Conservation (phyloP, 2,329 filamentous ascomycete species). For the Talaromyces albobiverticillius region DNA sequence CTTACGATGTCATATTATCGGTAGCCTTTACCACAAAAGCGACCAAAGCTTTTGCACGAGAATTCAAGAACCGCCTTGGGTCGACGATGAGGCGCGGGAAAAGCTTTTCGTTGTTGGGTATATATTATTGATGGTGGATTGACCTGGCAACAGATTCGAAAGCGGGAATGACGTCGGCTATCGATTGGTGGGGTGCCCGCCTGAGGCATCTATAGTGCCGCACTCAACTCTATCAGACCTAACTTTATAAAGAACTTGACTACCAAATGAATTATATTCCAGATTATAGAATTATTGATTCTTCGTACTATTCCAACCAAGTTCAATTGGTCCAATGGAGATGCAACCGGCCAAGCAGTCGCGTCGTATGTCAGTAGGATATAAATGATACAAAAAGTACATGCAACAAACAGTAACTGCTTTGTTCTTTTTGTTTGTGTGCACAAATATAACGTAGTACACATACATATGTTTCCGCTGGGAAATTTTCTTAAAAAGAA, state of each 20-base stretch:
- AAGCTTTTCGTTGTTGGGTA: conserved; percentile 2
- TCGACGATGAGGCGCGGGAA: not conserved
- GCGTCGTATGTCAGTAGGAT: not conserved
- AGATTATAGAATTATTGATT: not conserved
- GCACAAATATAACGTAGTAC: conserved; percentile 8
- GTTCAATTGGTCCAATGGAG: not conserved
- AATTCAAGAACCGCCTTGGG: not conserved
- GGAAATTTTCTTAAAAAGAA: not conserved
- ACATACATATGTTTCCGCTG: conserved; percentile 1
- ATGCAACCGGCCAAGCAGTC: not conserved
- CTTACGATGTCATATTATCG: conserved; percentile 35
- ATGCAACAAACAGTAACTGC: conserved; percentile 8
- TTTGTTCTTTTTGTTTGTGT: not conserved
- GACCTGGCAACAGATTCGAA: conserved; percentile 14
- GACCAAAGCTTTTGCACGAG: not conserved
- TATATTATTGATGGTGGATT: conserved; percentile 11
- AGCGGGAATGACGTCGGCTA: conserved; percentile 16
- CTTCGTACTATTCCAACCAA: not conserved
- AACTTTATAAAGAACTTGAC: no score
- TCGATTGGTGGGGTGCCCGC: not conserved
- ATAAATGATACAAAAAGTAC: conserved; percentile 6
- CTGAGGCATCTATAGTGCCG: not conserved
- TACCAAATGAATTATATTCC: no score
- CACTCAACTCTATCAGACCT: no score
- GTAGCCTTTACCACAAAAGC: not conserved